Percentiles rank a stretch among this genome's conserved stretches.
These are phyloP conservation scores for Davidsoniella virescens DNA, from an alignment of 2,329 filamentous ascomycete species.

Conservation along the genomic window DNA sequence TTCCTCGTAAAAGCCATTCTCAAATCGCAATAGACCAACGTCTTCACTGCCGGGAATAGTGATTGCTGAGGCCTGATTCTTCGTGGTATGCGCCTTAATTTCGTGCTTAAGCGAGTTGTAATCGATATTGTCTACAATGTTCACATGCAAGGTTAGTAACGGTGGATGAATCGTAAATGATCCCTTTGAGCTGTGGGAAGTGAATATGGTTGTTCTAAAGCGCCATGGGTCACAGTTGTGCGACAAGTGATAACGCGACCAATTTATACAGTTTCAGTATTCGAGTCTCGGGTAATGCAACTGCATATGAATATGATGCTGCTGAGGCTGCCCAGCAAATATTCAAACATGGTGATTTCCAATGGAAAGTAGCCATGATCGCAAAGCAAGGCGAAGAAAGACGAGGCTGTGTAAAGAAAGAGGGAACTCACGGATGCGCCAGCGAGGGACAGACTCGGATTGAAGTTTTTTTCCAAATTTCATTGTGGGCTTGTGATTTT, in stretches of 20 bases:
- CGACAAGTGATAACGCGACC: not conserved
- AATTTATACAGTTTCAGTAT: too few relatives aligned
- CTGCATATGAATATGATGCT: too few relatives aligned
- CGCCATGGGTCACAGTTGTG: not conserved
- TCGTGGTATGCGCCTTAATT: conserved; percentile 66
- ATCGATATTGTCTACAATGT: conserved; percentile 57
- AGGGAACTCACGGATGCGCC: conserved; percentile 12
- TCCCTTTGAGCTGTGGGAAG: not conserved
- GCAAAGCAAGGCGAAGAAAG: not conserved
- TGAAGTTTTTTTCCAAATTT: conserved; percentile 22
- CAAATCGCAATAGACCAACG: conserved; percentile 43
- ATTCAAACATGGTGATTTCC: not conserved
- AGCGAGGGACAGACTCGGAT: conserved; percentile 13
- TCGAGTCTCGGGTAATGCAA: too few relatives aligned
- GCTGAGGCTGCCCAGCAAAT: too few relatives aligned
- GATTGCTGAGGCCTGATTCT: conserved; percentile 51
- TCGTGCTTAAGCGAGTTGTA: conserved; percentile 76
- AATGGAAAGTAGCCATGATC: not conserved
- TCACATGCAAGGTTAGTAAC: not conserved
- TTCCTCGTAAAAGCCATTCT: conserved; percentile 54
- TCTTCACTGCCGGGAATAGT: conserved; percentile 58
- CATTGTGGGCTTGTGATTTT: conserved; percentile 17
- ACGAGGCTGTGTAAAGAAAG: not conserved
- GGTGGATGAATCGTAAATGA: not conserved
- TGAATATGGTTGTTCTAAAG: not conserved